Percentiles rank a stretch among this genome's conserved stretches.
Conservation (phyloP, 2,329 filamentous ascomycete species). For the Xylariaceae sp. region DNA sequence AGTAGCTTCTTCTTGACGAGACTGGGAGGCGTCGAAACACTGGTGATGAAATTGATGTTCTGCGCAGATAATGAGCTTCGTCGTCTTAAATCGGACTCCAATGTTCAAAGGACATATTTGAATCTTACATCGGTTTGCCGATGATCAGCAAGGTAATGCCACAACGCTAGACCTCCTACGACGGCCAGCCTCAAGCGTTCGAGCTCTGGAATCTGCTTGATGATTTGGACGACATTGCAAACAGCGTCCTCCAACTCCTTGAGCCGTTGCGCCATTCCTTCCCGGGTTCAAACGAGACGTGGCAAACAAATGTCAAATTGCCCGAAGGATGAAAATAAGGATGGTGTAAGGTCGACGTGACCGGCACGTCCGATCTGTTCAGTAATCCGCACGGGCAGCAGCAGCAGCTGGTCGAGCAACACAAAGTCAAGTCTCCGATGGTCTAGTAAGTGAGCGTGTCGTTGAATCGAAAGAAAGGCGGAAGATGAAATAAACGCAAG, state of each 20-base stretch:
- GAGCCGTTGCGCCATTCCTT: slow-evolving; percentile 11
- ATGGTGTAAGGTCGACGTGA: background rate
- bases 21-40: slow-evolving; percentile 22
- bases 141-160: slow-evolving; percentile 25
- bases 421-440: background rate
- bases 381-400: background rate
- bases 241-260: slow-evolving; percentile 25
- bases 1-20: slow-evolving; percentile 24
- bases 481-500: background rate
- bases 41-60: slow-evolving; percentile 29
- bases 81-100: no score
- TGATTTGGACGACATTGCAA: slow-evolving; percentile 27
- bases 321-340: background rate
- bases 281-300: background rate
- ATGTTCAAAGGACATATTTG: background rate
- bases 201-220: slow-evolving; percentile 28
- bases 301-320: background rate
- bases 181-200: slow-evolving; percentile 22
- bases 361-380: background rate
- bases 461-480: background rate
- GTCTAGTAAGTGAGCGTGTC: background rate
- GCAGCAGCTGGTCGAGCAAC: background rate
- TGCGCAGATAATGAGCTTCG: slow-evolving; percentile 4
- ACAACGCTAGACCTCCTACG: slow-evolving; percentile 26
- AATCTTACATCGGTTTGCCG: slow-evolving; percentile 24